Percentiles rank a stretch among this genome's conserved stretches.
These are phyloP conservation scores for Carex littledalei DNA, from an alignment of 176 grass and related monocot genomes.

Conservation along the genomic window DNA sequence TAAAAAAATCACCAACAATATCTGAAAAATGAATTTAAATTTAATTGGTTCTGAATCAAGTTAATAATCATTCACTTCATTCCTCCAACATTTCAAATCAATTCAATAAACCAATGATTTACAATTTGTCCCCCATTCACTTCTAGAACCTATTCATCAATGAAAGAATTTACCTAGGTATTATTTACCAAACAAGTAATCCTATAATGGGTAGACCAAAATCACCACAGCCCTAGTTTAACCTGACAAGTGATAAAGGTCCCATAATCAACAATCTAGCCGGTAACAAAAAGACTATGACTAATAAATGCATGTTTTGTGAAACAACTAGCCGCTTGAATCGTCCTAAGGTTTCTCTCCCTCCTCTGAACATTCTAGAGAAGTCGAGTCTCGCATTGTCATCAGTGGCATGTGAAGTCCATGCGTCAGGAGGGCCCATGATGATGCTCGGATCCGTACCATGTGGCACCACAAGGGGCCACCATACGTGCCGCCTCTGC, in stretches of 20 bases:
- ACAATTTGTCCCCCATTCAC: constrained; percentile 1
- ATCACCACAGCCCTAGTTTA: constrained; percentile 22
- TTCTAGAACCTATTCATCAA: constrained; percentile 14
- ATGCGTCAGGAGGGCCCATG: constrained; percentile 24
- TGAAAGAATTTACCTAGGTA: constrained; percentile 26
- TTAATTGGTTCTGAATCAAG: not conserved
- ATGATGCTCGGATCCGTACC: not conserved
- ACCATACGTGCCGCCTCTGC: constrained; percentile 40
- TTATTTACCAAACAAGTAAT: constrained; percentile 18
- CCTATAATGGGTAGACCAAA: not conserved
- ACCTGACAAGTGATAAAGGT: constrained; percentile 36
- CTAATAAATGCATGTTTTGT: constrained; percentile 30
- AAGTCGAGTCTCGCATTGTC: not conserved
- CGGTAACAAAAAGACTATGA: constrained; percentile 45
- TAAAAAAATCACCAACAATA: not conserved
- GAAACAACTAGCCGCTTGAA: constrained; percentile 17
- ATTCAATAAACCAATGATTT: constrained; percentile 9
- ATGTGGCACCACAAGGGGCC: constrained; percentile 27
- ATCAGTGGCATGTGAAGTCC: not conserved
- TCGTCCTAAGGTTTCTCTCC: constrained; percentile 33
- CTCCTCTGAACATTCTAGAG: constrained; percentile 27
- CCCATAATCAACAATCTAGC: constrained; percentile 48
- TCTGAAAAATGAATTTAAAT: not conserved
- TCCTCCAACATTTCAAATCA: not conserved
- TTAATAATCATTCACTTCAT: not conserved